phyloP scores from a whole-genome alignment of 306 rosid species.

The Vigna trinervia region DNA sequence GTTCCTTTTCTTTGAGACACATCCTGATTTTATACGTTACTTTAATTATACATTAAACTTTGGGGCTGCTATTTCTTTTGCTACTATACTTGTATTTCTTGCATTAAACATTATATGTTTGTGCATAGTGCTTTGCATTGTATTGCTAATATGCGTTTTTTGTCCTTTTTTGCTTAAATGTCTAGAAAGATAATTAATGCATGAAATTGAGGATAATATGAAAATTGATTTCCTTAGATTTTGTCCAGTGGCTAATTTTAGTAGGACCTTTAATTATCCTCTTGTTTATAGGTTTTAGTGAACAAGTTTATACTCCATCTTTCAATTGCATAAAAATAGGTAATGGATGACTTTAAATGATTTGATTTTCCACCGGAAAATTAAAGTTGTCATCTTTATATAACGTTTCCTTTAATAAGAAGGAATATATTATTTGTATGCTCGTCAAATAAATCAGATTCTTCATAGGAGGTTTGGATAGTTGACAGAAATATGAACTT shows the following conservation, averaged over 20 bases:
- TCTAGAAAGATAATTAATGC: conserved; percentile 11
- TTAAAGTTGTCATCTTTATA: neutral
- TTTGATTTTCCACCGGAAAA: neutral
- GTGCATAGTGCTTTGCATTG: conserved; percentile 37
- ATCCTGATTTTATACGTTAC: conserved; percentile 21
- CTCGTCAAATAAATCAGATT: neutral
- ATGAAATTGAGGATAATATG: neutral
- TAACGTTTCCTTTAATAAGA: no score
- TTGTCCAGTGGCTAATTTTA: conserved; percentile 15
- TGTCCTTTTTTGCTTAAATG: neutral
- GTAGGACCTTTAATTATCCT: conserved; percentile 27
- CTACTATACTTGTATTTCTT: conserved; percentile 12
- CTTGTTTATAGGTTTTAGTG: conserved; percentile 12
- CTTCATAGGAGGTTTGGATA: neutral
- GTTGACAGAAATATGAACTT: neutral
- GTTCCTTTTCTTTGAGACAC: conserved; percentile 54
- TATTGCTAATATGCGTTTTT: neutral
- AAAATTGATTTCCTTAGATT: conserved; percentile 3
- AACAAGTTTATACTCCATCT: conserved; percentile 14
- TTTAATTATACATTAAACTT: conserved; percentile 12
- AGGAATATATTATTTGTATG: conserved; percentile 15
- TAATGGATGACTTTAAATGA: neutral
- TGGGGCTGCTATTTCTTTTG: conserved; percentile 34
- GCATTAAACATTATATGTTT: conserved; percentile 9
- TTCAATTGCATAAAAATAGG: neutral